Conservation (phyloP, 2,329 filamentous ascomycete species). For the Chrysoporthe deuterocubensis region DNA sequence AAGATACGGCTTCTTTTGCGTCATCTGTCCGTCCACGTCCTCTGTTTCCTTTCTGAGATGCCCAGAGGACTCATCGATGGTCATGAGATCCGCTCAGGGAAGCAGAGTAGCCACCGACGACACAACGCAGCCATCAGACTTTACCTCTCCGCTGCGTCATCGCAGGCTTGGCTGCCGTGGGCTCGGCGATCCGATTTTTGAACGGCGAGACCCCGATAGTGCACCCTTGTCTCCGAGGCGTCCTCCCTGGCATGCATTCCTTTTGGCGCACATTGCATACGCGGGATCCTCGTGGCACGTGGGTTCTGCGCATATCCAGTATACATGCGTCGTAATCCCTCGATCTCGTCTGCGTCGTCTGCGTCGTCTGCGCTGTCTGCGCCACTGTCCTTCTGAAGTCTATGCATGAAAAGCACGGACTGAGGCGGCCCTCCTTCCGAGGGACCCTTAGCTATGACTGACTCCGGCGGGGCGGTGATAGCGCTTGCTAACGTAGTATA, state of each 20-base stretch:
- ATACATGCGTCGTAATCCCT: background rate
- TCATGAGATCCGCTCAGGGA: background rate
- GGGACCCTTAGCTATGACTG: too few species aligned
- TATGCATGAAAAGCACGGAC: too few species aligned
- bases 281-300: background rate
- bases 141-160: background rate
- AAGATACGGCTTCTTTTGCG: background rate
- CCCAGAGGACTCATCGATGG: background rate
- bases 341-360: background rate
- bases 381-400: too few species aligned
- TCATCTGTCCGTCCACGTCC: background rate
- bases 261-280: background rate
- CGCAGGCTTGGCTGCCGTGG: background rate
- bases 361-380: too few species aligned
- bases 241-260: slow-evolving; percentile 1
- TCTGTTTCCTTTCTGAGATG: slow-evolving; percentile 2
- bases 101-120: background rate
- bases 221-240: background rate
- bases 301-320: background rate
- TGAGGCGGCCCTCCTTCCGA: background rate
- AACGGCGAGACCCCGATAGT: background rate
- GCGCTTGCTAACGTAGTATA: background rate
- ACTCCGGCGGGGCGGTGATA: background rate
- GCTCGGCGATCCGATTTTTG: background rate
- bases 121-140: too few species aligned